Base-by-base conservation (phyloP, 345 rosid species). In the Cardiospermum halicacabum region DNA sequence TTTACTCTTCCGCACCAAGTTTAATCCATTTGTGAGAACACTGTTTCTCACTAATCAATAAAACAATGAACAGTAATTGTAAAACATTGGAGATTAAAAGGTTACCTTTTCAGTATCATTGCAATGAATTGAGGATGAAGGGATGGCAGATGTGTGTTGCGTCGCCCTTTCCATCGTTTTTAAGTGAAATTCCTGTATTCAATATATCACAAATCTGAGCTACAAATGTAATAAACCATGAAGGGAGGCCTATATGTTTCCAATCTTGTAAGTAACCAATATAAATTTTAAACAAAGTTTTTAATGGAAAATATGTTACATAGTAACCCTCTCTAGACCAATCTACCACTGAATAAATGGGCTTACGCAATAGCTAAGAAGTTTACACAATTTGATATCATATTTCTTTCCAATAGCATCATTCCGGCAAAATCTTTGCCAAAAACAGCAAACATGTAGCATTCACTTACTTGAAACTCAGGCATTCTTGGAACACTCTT, bases 101-200 rank as follows among this genome's bases (percentile, higher is more conserved):
- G 3, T 53, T 68, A 94, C 99, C 96, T 87, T 79, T n/a, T 72
- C 75, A 68, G 72, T 53, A 36, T 73, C 73, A 77, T 56, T 70
- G 58, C 66, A 74, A 27, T 71, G 78, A 42, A 63, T 53, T 26
- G 74, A 72, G 53, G 85, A 76, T 2, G 85, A 72, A 59, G 85
- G 64, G 56, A 80, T 75, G 68, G 77, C 73, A 66, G 82, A 68
- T 13, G 78, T 70, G 68, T 86, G 92, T 62, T 86, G 92, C 84
- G 80, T 80, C 49, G 98, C 98, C 82, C 99, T 89, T 70, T 91
- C 89, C 11, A 75, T 74, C 40, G 99, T 95, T 79, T 84, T 89
- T 69, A 95, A 69, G 75, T 73, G 91, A 78, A 95, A 95, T 74
- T 89, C 93, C 99, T 92, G 81, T 56, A 43, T 77, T 45, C 64